Conservation (phyloP, 352 stramenopile species). For the Phytophthora chlamydospora region DNA sequence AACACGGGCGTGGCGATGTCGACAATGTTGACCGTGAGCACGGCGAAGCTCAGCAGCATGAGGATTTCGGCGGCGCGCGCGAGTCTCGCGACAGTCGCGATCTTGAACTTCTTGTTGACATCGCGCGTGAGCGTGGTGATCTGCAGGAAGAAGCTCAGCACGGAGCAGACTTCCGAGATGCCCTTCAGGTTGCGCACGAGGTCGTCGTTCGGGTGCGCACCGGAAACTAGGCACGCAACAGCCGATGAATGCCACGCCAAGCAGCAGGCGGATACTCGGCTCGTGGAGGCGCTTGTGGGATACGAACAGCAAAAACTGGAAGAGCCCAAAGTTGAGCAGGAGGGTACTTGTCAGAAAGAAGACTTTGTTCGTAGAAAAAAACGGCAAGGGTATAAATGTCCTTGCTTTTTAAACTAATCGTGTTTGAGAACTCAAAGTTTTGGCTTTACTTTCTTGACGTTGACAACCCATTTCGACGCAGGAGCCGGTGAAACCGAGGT, state of each 20-base stretch:
- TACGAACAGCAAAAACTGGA: constrained; percentile 13
- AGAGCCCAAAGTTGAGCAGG: constrained; percentile 15
- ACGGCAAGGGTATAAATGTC: no score
- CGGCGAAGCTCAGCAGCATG: no score
- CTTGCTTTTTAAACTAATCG: no score
- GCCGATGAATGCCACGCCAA: constrained; percentile 15
- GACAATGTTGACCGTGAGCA: constrained; percentile 1
- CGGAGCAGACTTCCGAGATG: constrained; percentile 33
- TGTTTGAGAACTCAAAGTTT: no score
- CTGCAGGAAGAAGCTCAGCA: constrained; percentile 36
- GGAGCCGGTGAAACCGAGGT: no score
- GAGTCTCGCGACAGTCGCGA: constrained; percentile 14
- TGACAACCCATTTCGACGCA: no score
- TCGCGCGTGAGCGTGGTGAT: constrained; percentile 31
- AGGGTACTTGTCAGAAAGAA: constrained; percentile 5
- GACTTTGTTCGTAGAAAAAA: no score
- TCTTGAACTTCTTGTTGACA: constrained; percentile 22
- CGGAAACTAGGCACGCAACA: constrained; percentile 10
- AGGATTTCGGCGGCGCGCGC: constrained; percentile 14
- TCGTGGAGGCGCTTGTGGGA: constrained; percentile 19
- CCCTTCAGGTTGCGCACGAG: constrained; percentile 28
- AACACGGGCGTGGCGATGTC: constrained; percentile 3
- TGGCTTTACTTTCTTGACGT: no score
- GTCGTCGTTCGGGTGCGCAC: constrained; percentile 7
- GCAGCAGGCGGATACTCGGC: constrained; percentile 4